Percentiles rank a stretch among this genome's conserved stretches.
These are phyloP conservation scores for Dissophora globulifera DNA, from an alignment of 192 early-diverging fungal species.

Conservation along the genomic window DNA sequence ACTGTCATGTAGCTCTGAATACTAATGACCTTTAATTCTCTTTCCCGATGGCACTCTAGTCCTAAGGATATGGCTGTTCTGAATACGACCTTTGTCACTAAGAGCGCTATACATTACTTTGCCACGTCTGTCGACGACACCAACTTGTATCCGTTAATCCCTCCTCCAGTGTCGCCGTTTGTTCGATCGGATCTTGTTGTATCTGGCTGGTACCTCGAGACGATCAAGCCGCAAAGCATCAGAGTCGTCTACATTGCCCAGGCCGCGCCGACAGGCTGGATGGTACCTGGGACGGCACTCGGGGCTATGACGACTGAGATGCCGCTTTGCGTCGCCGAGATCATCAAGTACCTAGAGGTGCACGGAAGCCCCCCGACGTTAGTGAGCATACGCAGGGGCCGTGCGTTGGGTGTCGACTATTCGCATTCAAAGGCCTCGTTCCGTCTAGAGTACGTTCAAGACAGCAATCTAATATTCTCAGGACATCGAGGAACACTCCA, in stretches of 20 bases:
- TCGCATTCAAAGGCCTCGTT: constrained; percentile 37
- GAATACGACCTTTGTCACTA: constrained; percentile 52
- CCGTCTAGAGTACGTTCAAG: constrained; percentile 41
- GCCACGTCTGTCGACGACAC: constrained; percentile 45
- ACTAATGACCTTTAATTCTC: background rate
- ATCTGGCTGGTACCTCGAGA: constrained; percentile 47
- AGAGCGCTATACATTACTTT: constrained; percentile 49
- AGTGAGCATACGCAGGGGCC: constrained; percentile 48
- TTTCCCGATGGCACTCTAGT: constrained; percentile 10
- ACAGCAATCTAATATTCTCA: constrained; percentile 51
- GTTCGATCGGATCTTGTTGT: constrained; percentile 46
- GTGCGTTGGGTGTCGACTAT: constrained; percentile 38
- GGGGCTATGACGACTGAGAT: constrained; percentile 47
- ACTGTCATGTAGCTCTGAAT: too few relatives aligned
- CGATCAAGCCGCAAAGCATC: constrained; percentile 37
- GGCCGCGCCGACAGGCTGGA: constrained; percentile 52
- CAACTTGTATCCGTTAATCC: constrained; percentile 38
- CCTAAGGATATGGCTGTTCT: constrained; percentile 52
- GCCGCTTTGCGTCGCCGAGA: constrained; percentile 45
- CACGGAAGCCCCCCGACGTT: constrained; percentile 47
- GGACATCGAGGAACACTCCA: constrained; percentile 20
- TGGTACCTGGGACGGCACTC: constrained; percentile 51
- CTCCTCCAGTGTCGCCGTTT: constrained; percentile 39
- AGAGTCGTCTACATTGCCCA: constrained; percentile 51
- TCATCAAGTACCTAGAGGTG: constrained; percentile 38